Base-by-base conservation (phyloP, 2,329 filamentous ascomycete species). In the Cordyceps javanica region DNA sequence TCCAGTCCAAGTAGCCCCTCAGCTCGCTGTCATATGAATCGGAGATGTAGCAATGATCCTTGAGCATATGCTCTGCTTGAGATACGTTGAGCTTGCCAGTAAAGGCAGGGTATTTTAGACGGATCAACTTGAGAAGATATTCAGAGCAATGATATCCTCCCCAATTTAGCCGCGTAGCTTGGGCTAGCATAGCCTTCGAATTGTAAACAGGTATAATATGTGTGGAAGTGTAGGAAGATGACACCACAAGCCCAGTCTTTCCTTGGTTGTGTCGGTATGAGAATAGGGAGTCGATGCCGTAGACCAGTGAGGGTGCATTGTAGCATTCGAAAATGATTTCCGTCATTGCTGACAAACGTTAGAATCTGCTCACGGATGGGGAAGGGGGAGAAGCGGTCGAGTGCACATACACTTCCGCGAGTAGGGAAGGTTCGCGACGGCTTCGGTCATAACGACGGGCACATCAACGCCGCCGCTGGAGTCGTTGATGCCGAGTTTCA, bases 291-390 rank as follows among this genome's bases (percentile, higher is more conserved):
- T 99, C 94, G 74, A 99, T 92, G 53, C 94, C 94, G 73, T 94
- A 97, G 19, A 92, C 89, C 26, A 97, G 81, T 2, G 90, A 93
- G 0, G 94, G 93, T 11, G 90, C 92, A 60, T 85, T 84, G 72
- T 99, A 99, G 73, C 91, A 95, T 73, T 99, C 94, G 70, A 97
- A 99, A 11, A 99, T 78, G 57, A 97, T 93, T 69, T 99, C 94
- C 44, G 90, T 96, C 93, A 97, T 97, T 64, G 90, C 91, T 96
- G 63, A 55, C 59, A 54, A 19, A 42, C 11, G 39, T 54, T 25
- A 54, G 51, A 30, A 34, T 23, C 1, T n/a, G 7, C 5, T 36
- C 26, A 42, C 3, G 36, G 16, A 30, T 16, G 21, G 13, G 36
- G 5, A 23, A 13, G 13, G 36, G 23, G n/a, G n/a, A n/a, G n/a